Evolutionary conservation across 345 rosid species (phyloP), one percentile per base, ranked within the genome.

Genomic region (Brassica incana): DNA sequence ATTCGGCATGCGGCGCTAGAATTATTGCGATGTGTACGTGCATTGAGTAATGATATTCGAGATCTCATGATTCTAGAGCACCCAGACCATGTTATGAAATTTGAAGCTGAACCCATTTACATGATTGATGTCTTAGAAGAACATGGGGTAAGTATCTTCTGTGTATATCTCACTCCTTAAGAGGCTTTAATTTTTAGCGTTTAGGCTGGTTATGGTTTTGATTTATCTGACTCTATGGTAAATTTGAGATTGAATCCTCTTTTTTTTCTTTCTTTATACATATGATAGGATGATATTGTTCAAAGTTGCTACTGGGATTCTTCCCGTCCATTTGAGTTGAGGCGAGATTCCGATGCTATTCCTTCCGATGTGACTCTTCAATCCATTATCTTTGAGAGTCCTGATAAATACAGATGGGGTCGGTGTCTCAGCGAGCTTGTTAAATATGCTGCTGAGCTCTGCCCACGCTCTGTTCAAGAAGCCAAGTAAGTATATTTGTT

Each of bases 261-360:
- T 18, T 50, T 16, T 16, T 63, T 45, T 78, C 54, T 35, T 35
- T 78, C 56, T 48, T 33, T 76, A 33, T 70, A 20, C 66, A 76
- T 78, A 75, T 76, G 60, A 61, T 87, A 95, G 99, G 98, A 95
- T 83, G 99, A 95, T 85, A 93, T 95, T 84, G 94, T 95, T 81
- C 99, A 95, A 82, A 90, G 90, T 83, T 93, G 99, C 85, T 93
- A 91, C 69, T 91, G 93, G 97, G 98, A 95, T 84, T 87, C 93
- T 78, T 93, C 96, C 71, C 91, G 93, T 77, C 96, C 92, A 30
- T 93, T 90, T 90, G 99, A 95, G 85, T 76, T 89, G 82, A 88
- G 91, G 83, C 85, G 95, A 80, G 99, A 95, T 76, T 89, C 95
- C 14, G 98, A 95, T 81, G 88, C 86, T 59, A 89, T 95, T 85